These are phyloP conservation scores for Neonectria punicea DNA, from an alignment of 2,329 filamentous ascomycete genomes.

Conservation along the genomic window DNA sequence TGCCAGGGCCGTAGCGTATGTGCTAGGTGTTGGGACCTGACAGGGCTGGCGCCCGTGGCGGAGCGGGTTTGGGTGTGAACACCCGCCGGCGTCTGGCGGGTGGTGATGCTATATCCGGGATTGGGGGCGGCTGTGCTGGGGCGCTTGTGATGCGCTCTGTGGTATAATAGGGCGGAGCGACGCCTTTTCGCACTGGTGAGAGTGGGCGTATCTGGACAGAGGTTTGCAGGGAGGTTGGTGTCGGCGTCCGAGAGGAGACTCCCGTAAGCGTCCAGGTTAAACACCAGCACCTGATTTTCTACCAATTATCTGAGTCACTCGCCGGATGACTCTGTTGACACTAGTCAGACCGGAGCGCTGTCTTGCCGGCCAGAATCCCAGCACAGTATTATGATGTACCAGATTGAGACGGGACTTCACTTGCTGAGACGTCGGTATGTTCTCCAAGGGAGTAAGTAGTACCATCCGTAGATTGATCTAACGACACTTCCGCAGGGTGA, in stretches of 20 bases:
- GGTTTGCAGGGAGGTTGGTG: background rate
- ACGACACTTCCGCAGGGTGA: background rate
- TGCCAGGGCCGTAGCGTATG: background rate
- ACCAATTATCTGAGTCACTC: background rate
- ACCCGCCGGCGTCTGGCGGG: background rate
- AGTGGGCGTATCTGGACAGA: background rate
- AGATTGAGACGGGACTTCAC: no score
- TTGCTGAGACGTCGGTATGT: background rate
- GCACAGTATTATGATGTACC: no score
- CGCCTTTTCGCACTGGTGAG: background rate
- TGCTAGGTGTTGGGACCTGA: background rate
- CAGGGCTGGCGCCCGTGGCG: slow-evolving; percentile 11
- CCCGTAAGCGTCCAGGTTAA: background rate
- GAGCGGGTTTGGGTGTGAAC: background rate
- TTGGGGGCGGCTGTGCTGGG: slow-evolving; percentile 8
- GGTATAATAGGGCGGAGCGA: background rate
- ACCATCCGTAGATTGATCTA: background rate
- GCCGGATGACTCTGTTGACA: background rate
- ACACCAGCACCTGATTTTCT: background rate
- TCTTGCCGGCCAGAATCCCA: background rate
- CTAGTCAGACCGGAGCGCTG: background rate
- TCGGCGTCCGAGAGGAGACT: background rate
- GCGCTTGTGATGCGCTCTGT: background rate
- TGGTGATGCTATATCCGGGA: slow-evolving; percentile 12
- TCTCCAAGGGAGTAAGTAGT: background rate